phyloP scores from a whole-genome alignment of 2,329 filamentous ascomycete species.

The Periconia sp. region DNA sequence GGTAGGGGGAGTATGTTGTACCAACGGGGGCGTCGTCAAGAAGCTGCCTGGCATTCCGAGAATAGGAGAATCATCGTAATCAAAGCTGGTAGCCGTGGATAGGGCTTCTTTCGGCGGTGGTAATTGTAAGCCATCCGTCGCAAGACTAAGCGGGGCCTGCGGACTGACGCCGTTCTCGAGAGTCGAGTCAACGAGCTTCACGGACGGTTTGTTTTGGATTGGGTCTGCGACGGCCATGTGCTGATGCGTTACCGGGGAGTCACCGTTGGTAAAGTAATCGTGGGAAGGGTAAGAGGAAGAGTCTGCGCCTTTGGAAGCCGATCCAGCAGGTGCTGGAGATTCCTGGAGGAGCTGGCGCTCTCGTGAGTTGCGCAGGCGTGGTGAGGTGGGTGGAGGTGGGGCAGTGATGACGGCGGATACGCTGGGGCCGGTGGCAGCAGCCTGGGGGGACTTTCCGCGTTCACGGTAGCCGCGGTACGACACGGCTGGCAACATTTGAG shows the following conservation, averaged over 20 bases:
- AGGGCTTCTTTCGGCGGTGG: conserved; percentile 31
- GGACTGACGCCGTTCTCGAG: conserved; percentile 8
- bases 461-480: conserved; percentile 37
- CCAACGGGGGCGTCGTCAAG: conserved; percentile 43
- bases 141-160: conserved; percentile 25
- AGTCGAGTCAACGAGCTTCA: conserved; percentile 7
- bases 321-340: conserved; percentile 17
- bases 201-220: conserved; percentile 5
- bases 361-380: conserved; percentile 37
- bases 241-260: conserved; percentile 2
- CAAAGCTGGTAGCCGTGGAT: conserved; percentile 47
- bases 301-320: conserved; percentile 20
- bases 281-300: conserved; percentile 17
- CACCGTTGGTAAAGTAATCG: conserved; percentile 26
- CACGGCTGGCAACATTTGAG: conserved; percentile 25
- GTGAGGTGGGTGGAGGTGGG: conserved; percentile 32
- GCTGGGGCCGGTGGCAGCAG: conserved; percentile 22
- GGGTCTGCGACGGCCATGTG: conserved; percentile 11
- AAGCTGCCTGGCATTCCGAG: conserved; percentile 67
- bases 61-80: conserved; percentile 63
- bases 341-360: conserved; percentile 33
- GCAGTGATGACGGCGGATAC: conserved; percentile 33
- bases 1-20: conserved; percentile 23
- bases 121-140: conserved; percentile 29
- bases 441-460: conserved; percentile 32